phyloP scores from a whole-genome alignment of 257 asterid species.

The Solanum chiquidenum region DNA sequence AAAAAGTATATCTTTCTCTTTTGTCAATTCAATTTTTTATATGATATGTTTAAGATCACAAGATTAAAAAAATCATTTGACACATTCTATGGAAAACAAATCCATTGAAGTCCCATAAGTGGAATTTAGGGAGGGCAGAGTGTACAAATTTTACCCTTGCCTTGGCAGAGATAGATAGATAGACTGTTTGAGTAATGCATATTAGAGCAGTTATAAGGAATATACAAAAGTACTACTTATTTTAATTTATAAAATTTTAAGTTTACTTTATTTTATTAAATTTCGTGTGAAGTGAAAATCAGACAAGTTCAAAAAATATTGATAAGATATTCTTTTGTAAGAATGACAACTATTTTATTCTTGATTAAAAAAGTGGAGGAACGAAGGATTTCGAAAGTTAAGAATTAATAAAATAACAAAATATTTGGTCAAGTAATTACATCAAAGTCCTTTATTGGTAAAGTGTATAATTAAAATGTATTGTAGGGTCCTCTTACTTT shows the following conservation, averaged over 20 bases:
- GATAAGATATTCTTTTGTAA: neutral
- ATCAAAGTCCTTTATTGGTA: neutral
- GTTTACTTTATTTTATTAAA: neutral
- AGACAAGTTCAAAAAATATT: too few species aligned
- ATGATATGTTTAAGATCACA: neutral
- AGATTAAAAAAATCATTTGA: neutral
- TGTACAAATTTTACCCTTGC: neutral
- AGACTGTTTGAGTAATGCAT: neutral
- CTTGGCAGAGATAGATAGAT: neutral
- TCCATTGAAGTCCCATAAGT: neutral
- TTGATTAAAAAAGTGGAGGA: neutral
- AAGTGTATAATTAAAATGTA: neutral
- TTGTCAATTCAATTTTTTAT: neutral
- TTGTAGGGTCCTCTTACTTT: neutral
- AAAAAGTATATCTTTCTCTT: too few species aligned
- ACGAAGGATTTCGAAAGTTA: neutral
- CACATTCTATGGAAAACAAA: neutral
- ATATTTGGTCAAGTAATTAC: neutral
- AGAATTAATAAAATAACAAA: neutral
- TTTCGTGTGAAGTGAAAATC: neutral
- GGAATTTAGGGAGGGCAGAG: neutral
- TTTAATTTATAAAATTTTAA: too few species aligned
- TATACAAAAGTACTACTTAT: too few species aligned
- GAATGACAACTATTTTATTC: too few species aligned
- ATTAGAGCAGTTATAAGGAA: too few species aligned